Evolutionary conservation across 2,329 filamentous ascomycete species (phyloP).

Genomic region (Trichophaea hybrida): DNA sequence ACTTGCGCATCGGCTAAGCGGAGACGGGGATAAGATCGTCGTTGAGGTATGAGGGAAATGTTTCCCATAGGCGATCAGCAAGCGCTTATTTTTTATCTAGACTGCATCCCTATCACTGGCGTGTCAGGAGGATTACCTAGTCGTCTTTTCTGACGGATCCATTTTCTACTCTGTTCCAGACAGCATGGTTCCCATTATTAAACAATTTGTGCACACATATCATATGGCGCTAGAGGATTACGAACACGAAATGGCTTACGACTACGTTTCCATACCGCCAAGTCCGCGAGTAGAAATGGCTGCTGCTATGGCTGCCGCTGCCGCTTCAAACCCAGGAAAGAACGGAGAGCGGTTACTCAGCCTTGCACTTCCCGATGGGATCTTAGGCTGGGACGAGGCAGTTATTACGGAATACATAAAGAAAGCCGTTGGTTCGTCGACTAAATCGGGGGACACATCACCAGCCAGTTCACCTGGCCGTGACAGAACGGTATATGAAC

Average conservation of each 20-base stretch:
- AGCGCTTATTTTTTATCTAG: background rate
- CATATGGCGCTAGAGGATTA: background rate
- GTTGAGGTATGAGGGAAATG: background rate
- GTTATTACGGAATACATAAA: background rate
- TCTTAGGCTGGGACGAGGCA: constrained; percentile 4
- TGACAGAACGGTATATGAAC: background rate
- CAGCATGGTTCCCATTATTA: background rate
- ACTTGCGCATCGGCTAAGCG: background rate
- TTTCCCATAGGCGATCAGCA: too few species aligned
- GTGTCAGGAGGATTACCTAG: background rate
- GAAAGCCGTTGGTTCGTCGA: background rate
- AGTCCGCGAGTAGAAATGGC: background rate
- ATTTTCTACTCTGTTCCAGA: constrained; percentile 6
- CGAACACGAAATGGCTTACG: background rate
- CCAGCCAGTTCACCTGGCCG: background rate
- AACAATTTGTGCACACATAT: background rate
- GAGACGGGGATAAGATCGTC: background rate
- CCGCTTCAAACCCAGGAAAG: background rate
- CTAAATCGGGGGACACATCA: background rate
- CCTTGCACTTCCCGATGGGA: constrained; percentile 1
- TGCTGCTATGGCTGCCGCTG: background rate
- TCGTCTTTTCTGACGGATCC: background rate
- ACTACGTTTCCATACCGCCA: background rate
- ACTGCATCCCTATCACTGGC: background rate
- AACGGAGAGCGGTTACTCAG: background rate